Base-by-base conservation (phyloP, 768 basidiomycete species). In the Grammothele lineata region DNA sequence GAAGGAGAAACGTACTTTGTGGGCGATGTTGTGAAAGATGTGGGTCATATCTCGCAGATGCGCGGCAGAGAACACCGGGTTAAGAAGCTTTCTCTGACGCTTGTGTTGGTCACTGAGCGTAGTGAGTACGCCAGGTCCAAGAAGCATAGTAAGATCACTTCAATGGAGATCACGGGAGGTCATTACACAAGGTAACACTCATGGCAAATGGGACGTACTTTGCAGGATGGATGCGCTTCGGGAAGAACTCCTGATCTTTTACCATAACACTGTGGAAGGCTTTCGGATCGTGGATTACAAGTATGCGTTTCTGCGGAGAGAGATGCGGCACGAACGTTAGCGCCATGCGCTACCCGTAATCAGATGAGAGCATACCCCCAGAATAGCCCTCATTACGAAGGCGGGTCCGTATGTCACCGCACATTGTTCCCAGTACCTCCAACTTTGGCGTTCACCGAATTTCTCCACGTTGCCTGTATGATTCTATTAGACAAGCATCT, bases 221-320 rank as follows among this genome's bases (percentile, higher is more conserved):
- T 14, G 34, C 23, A 10, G 42, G 33, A 11, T 17, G 19, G 8
- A 43, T 5, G 15, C 21, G 32, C 11, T 49, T 45, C 3, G 40
- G 45, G 46, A 70, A 77, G 8, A 65, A 62, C 36, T 73, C 68
- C 47, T 71, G 70, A 33, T 78, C 77, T 50, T 74, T 77, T 15
- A 71, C 39, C 5, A 76, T 51, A 22, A 78, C 70, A 24, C 65
- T 69, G 32, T 75, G 72, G 19, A 79, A 56, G 2, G 77, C 77
- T 19, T 58, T 64, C 2, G 77, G 74, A 53, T 80, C 77, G 19
- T 45, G 26, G 65, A 78, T 61, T 45, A 75, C 75, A 2, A 78
- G 59, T 55, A 74, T 70, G 45, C 73, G 70, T 37, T 71, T 70
- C 75, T 76, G 33, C n/a, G n/a, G n/a, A n/a, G n/a, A n/a, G 30